Base-by-base conservation (phyloP, 768 basidiomycete genomes). In the Lactifluus rugatus region DNA sequence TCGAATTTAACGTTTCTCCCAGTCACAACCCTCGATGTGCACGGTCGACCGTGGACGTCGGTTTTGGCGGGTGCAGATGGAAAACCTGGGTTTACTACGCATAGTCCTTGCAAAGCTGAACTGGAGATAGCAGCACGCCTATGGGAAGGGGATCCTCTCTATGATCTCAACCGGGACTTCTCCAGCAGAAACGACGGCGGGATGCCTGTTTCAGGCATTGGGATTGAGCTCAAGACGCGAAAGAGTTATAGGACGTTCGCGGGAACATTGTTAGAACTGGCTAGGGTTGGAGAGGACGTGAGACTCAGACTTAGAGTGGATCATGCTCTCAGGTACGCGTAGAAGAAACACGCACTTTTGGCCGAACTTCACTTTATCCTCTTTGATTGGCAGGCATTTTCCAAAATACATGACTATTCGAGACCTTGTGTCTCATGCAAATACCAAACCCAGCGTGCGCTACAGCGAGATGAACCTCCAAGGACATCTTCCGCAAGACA, bases 371-470 rank as follows among this genome's bases (percentile, higher is more conserved):
- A 61, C 47, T 77, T 73, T 17, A 14, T 42, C 19, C n/a, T 25
- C 8, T 17, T 23, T 19, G 7, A 23, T 46, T 9, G 21, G n/a
- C 47, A 84, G 84, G 46, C 84, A 84, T 57, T 85, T 83, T 65
- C 84, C 84, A 11, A 86, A 85, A 64, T 86, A 86, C 58, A 85
- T 85, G 64, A 82, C 76, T 50, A 66, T 78, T 39, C 78, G 82
- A 13, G 74, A 81, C 13, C 70, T 85, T 9, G 65, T 70, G n/a
- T 71, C 81, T 1, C 68, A 75, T 58, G 65, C 74, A 0, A 56
- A 72, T 19, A 73, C 74, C 2, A 57, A 67, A n/a, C 76, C 81
- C 0, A 65, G 56, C 2, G 67, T 84, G 21, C 63, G 64, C 1
- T 63, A 78, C 55, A 65, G 74, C 51, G 58, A 69, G 3, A 62